Conservation (phyloP, 371 early-diverging fungal species). For the Rhizopus delemar region DNA sequence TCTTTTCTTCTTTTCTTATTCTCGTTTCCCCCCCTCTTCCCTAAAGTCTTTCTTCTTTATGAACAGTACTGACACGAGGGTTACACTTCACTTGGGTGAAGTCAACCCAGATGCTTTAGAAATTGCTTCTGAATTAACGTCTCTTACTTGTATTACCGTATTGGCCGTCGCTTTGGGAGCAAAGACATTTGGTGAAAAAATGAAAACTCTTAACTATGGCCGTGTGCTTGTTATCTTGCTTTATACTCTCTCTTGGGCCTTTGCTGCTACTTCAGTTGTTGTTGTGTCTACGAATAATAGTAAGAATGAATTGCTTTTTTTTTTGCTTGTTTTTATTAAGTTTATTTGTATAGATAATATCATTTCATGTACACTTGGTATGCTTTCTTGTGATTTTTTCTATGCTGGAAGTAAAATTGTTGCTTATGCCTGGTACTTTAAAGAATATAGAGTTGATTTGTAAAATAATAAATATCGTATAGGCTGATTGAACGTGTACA, state of each 20-base stretch:
- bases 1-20: background rate
- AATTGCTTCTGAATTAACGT: conserved; percentile 42
- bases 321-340: background rate
- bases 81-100: conserved; percentile 13
- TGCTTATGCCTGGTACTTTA: conserved; percentile 43
- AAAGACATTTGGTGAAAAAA: conserved; percentile 42
- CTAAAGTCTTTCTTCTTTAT: background rate
- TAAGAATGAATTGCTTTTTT: conserved; percentile 11
- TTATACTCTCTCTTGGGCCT: conserved; percentile 44
- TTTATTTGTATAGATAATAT: conserved; percentile 32
- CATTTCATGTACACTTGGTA: conserved; percentile 46
- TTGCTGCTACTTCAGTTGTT: conserved; percentile 36
- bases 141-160: conserved; percentile 41
- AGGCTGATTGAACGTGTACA: conserved; percentile 47
- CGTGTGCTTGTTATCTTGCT: conserved; percentile 41
- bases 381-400: conserved; percentile 50
- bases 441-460: too few relatives aligned
- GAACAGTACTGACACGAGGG: conserved; percentile 3
- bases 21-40: background rate
- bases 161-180: conserved; percentile 39
- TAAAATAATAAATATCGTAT: background rate
- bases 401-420: conserved; percentile 55
- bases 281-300: conserved; percentile 50
- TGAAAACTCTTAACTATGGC: conserved; percentile 42
- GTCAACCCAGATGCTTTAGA: conserved; percentile 40